Percentiles rank a stretch among this genome's conserved stretches.
Conservation (phyloP, 805 yeast species). For the Wickerhamomyces xylosicus region DNA sequence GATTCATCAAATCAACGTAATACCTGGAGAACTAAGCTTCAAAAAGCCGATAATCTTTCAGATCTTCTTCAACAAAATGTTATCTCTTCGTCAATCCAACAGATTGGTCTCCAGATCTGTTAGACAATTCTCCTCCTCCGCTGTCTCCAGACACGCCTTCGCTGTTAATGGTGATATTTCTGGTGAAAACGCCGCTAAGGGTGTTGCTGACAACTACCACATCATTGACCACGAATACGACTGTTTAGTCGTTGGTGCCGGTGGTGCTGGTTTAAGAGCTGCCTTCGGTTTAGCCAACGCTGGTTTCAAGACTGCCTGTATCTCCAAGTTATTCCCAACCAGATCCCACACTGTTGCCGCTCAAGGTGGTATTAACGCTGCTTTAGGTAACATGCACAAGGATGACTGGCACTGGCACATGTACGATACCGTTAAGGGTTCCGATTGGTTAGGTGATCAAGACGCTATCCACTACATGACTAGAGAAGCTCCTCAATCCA, state of each 20-base stretch:
- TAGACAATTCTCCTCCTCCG: constrained; percentile 15
- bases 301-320: constrained; percentile 96
- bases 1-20: not conserved
- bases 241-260: constrained; percentile 97
- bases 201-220: constrained; percentile 66
- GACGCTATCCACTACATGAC: constrained; percentile 99
- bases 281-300: constrained; percentile 97
- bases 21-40: too few relatives aligned
- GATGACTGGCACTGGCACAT: constrained; percentile 99
- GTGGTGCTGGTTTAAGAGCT: constrained; percentile 98
- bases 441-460: constrained; percentile 99
- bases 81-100: constrained; percentile 16
- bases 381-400: constrained; percentile 94
- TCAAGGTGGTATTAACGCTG: constrained; percentile 99
- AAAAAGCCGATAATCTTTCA: too few relatives aligned
- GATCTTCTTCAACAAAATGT: constrained; percentile 8
- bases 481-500: constrained; percentile 91
- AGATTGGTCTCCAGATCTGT: constrained; percentile 9
- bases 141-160: constrained; percentile 14
- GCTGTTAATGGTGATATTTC: constrained; percentile 30
- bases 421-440: constrained; percentile 98
- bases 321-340: constrained; percentile 93
- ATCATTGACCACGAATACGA: constrained; percentile 97
- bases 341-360: constrained; percentile 99
- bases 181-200: constrained; percentile 42